Conservation (phyloP, 2,329 filamentous ascomycete genomes). For the Paecilomyces sp. region DNA sequence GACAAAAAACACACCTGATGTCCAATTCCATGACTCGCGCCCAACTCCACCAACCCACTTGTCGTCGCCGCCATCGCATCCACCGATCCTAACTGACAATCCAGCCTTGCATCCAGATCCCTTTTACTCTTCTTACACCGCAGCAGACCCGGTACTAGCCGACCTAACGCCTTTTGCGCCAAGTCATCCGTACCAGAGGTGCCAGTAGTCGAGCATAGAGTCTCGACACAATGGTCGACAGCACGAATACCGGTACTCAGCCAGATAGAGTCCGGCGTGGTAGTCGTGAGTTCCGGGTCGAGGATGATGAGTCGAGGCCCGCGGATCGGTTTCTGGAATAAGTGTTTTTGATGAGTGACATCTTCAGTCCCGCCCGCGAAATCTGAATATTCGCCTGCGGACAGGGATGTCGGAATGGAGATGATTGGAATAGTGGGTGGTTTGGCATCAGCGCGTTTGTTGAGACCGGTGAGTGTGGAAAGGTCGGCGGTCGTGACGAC, state of each 20-base stretch:
- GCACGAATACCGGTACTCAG: constrained; percentile 51
- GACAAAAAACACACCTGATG: constrained; percentile 35
- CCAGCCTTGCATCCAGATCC: constrained; percentile 37
- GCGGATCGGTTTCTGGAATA: constrained; percentile 29
- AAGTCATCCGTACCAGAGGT: constrained; percentile 28
- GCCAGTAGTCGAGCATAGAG: constrained; percentile 37
- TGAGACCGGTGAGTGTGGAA: constrained; percentile 24
- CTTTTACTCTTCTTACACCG: constrained; percentile 27
- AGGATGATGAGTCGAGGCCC: constrained; percentile 49
- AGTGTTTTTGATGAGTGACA: constrained; percentile 26
- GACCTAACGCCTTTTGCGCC: constrained; percentile 32
- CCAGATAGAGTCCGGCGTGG: constrained; percentile 50
- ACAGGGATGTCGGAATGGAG: constrained; percentile 36
- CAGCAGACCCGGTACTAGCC: constrained; percentile 39
- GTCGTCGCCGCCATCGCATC: constrained; percentile 46
- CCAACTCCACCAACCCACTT: constrained; percentile 35
- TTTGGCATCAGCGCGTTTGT: constrained; percentile 17
- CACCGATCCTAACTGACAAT: constrained; percentile 46
- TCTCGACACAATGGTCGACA: constrained; percentile 54
- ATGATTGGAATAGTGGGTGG: constrained; percentile 25
- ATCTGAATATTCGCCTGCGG: constrained; percentile 35
- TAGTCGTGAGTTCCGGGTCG: constrained; percentile 45
- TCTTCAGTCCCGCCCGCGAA: constrained; percentile 34
- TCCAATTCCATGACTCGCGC: constrained; percentile 47
- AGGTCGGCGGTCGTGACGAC: constrained; percentile 33